Conservation (phyloP, 768 basidiomycete species). For the Xanthoconium purpureum region DNA sequence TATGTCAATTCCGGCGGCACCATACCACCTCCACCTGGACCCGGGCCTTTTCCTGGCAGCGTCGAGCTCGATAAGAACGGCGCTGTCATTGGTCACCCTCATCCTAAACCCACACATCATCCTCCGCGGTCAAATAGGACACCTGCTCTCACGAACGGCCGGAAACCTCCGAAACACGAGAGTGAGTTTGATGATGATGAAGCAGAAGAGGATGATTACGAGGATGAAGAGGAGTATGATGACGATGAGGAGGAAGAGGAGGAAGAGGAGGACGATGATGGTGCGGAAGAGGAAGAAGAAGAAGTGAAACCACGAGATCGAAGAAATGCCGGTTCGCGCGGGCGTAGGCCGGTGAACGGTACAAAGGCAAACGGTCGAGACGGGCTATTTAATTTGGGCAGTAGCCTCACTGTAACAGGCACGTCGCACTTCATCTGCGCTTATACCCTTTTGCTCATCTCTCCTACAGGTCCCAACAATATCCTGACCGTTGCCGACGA, state of each 20-base stretch:
- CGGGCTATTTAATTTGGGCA: constrained; percentile 78
- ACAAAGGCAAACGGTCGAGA: constrained; percentile 50
- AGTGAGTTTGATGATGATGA: constrained; percentile 69
- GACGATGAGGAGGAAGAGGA: constrained; percentile 67
- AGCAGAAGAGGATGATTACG: constrained; percentile 50
- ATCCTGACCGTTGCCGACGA: constrained; percentile 99
- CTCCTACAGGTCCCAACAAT: constrained; percentile 69
- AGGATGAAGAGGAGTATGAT: constrained; percentile 56
- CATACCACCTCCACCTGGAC: constrained; percentile 88
- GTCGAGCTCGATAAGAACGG: constrained; percentile 96
- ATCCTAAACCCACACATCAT: constrained; percentile 35
- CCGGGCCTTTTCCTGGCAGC: constrained; percentile 97
- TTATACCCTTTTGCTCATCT: constrained; percentile 20
- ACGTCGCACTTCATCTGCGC: constrained; percentile 29
- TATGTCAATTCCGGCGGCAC: constrained; percentile 89
- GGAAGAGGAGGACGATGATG: constrained; percentile 68
- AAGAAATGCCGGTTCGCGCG: constrained; percentile 34
- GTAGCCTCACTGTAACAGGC: constrained; percentile 80
- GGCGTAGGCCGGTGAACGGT: constrained; percentile 41
- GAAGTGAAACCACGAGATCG: constrained; percentile 45
- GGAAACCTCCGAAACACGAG: constrained; percentile 51
- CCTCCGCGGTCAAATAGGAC: constrained; percentile 38
- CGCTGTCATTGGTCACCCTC: constrained; percentile 47
- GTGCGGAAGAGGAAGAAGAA: constrained; percentile 56
- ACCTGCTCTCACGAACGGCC: constrained; percentile 34